Conservation (phyloP, 2,329 filamentous ascomycete species). For the Trichophyton mentagrophytes region DNA sequence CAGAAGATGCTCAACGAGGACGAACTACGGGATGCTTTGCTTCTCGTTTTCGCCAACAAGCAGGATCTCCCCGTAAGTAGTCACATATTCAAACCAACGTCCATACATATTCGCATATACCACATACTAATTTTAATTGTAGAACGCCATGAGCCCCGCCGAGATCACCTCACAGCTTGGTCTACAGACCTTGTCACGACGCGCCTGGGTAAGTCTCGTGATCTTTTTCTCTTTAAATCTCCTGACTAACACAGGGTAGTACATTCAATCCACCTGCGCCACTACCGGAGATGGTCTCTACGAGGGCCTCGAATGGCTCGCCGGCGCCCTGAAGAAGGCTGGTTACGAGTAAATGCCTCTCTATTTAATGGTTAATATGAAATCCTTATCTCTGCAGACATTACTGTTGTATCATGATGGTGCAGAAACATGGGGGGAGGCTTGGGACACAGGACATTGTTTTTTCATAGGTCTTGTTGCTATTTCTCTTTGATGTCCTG, state of each 20-base stretch:
- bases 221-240: constrained; percentile 10
- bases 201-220: constrained; percentile 74
- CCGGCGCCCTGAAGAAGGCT: constrained; percentile 65
- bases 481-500: constrained; percentile 5
- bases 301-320: constrained; percentile 93
- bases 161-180: constrained; percentile 99
- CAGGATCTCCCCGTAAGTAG: constrained; percentile 91
- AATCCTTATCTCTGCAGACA: constrained; percentile 10
- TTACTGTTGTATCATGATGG: constrained; percentile 10
- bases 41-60: constrained; percentile 99
- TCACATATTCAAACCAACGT: background rate
- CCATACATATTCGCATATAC: background rate
- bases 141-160: constrained; percentile 99
- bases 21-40: constrained; percentile 91
- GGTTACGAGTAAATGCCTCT: constrained; percentile 34
- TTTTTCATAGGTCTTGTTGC: constrained; percentile 7
- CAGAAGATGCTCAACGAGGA: constrained; percentile 98
- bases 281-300: constrained; percentile 99
- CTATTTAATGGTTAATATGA: constrained; percentile 13
- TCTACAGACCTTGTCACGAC: constrained; percentile 96
- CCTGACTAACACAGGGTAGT: constrained; percentile 40
- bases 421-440: constrained; percentile 9
- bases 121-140: constrained; percentile 22
- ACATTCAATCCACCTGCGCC: constrained; percentile 99
- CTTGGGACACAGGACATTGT: constrained; percentile 7